phyloP scores from a whole-genome alignment of 805 yeast species.

The Alloascoidea africana region DNA sequence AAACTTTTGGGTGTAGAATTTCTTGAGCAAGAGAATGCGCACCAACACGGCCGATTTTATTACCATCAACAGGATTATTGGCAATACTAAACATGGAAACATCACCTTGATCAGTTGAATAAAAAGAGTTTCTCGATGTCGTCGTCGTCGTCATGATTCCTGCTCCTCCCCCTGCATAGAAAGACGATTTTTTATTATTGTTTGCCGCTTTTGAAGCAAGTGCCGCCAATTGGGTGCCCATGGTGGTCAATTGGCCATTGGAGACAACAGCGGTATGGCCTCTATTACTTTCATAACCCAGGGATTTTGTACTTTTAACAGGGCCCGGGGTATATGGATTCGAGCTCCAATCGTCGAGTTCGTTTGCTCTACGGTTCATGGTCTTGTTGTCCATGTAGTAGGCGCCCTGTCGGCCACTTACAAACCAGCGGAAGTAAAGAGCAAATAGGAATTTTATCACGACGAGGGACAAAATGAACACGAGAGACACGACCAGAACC shows the following conservation, averaged over 20 bases:
- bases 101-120: background rate
- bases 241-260: background rate
- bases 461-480: conserved; percentile 59
- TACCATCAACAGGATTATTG: background rate
- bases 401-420: conserved; percentile 69
- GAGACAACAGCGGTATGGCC: background rate
- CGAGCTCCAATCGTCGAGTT: conserved; percentile 79
- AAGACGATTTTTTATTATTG: background rate
- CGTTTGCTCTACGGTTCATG: conserved; percentile 46
- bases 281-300: background rate
- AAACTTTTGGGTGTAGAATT: conserved; percentile 53
- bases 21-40: conserved; percentile 10
- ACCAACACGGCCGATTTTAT: too few relatives aligned
- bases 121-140: background rate
- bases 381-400: conserved; percentile 39
- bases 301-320: conserved; percentile 25
- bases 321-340: conserved; percentile 37
- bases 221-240: background rate
- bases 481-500: conserved; percentile 52
- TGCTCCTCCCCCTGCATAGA: too few relatives aligned
- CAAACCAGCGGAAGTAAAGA: conserved; percentile 65
- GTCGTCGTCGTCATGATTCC: too few relatives aligned
- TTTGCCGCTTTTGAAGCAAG: background rate
- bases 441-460: conserved; percentile 59
- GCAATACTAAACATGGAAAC: background rate